These are phyloP conservation scores for Zygnema circumcarinatum DNA, from an alignment of 139 green algal genomes.

Conservation along the genomic window DNA sequence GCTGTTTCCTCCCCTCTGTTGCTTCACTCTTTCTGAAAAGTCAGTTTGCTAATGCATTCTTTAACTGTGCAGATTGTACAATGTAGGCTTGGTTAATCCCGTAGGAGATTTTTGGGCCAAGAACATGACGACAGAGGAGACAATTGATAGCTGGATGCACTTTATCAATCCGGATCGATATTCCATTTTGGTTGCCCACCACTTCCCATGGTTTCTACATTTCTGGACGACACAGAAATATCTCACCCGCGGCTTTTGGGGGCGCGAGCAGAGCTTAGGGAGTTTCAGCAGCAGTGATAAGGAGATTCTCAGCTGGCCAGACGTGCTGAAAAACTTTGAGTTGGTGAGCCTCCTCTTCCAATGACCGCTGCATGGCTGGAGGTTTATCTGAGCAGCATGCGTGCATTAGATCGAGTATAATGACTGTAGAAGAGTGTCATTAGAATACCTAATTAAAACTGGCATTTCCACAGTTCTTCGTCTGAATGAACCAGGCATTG, in stretches of 20 bases:
- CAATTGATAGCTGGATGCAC: neutral
- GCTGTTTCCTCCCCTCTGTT: too few relatives aligned
- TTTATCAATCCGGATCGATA: conserved; percentile 23
- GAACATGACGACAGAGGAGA: conserved; percentile 23
- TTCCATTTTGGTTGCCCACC: conserved; percentile 28
- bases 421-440: too few relatives aligned
- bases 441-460: too few relatives aligned
- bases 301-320: neutral
- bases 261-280: neutral
- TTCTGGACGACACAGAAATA: conserved; percentile 4
- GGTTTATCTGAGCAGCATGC: too few relatives aligned
- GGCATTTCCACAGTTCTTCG: too few relatives aligned
- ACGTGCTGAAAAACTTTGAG: neutral
- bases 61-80: conserved; percentile 9
- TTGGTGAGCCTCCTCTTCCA: neutral
- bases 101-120: neutral
- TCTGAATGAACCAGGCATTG: too few relatives aligned
- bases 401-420: too few relatives aligned
- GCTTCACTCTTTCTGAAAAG: too few relatives aligned
- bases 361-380: too few relatives aligned
- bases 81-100: neutral
- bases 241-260: neutral
- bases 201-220: conserved; percentile 24
- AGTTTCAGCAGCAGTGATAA: neutral
- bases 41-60: too few relatives aligned